Base-by-base conservation (phyloP, 78 protist species). In the Guillardia theta region DNA sequence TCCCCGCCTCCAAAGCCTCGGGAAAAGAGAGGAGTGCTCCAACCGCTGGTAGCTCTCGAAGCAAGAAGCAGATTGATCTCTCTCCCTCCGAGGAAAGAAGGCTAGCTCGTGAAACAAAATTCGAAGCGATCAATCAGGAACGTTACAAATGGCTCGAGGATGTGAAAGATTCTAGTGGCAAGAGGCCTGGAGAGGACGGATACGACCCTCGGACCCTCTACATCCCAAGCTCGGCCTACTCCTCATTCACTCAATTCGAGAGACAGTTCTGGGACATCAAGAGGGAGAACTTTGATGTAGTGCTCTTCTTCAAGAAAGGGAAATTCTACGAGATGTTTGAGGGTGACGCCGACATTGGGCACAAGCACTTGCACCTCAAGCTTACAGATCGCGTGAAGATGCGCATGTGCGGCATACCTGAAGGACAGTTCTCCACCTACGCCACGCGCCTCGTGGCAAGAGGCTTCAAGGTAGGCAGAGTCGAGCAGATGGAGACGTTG, bases 331-430 rank as follows among this genome's bases (percentile, higher is more conserved):
- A 95, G 54, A 37, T 88, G 88, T 95, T 46, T 27, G 96, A 95
- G 92, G 88, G 48, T 21, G 96, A 95, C 77, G 96, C 96, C 24
- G 94, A 80, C 64, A 37, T 87, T 6, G 96, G 88, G 54, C 83
- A 80, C 92, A 41, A 50, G 27, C 92, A 48, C 24, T 92, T 95
- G 27, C 94, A 95, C 88, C 94, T 95, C 47, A 88, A 88, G 88
- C 46, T 95, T 30, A 88, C 93, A 1, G 54, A 45, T 36, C 87
- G 96, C 36, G 94, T 77, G 24, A 92, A 88, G 88, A 95, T 95
- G 96, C 58, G 88, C n/a, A 95, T 95, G 96, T 77, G 93, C 48
- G 96, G 96, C 30, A 93, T 95, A 18, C 96, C 96, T 21, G 94
- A 95, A 39, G 19, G 53, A 30, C 6, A 44, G 48, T 78, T 78